Evolutionary conservation across 768 basidiomycete species (phyloP), one percentile per base, ranked within the genome.

Genomic region (Amanita pseudoporphyria): DNA sequence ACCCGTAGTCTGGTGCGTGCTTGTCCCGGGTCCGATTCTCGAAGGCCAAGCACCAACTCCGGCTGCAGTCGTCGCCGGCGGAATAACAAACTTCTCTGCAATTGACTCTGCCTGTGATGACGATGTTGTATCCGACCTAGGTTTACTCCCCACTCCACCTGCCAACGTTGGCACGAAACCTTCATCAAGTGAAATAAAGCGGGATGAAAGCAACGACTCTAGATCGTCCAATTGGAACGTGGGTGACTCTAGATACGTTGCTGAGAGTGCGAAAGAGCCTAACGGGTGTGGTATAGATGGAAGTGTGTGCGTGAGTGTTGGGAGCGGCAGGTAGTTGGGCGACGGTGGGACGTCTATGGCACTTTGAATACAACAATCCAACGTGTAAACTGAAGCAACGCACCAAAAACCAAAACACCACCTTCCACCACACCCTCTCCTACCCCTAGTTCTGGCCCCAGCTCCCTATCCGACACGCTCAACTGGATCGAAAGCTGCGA

Each of bases 221-320:
- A 82, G 71, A 55, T 87, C 83, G 62, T 88, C 85, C 26, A 89
- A 67, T 53, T 79, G 73, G 69, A 90, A 90, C 57, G 75, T 69
- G 3, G 87, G 84, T 1, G 74, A 67, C 10, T 75, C 69, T 41
- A 89, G 77, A 64, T 86, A 89, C 22, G 76, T 79, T 31, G 74
- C 65, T 7, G 79, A 70, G 46, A 91, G 71, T 1, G 71, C 67
- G 48, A 90, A 74, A 0, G 74, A 69, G 42, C 87, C 88, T 53
- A 67, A 57, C 5, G 84, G 84, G 53, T 87, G 84, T 10, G 80
- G 74, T 14, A 91, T 74, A 3, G 79, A 57, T 1, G 83, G 74
- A 58, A 91, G 87, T 9, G 71, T 63, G 59, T 86, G 79, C 4
- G 70, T 72, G 42, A 72, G 68, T 18, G 74, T 80, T 46, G 73